These are phyloP conservation scores for Arachnopeziza araneosa DNA, from an alignment of 2,329 filamentous ascomycete genomes.

Conservation along the genomic window DNA sequence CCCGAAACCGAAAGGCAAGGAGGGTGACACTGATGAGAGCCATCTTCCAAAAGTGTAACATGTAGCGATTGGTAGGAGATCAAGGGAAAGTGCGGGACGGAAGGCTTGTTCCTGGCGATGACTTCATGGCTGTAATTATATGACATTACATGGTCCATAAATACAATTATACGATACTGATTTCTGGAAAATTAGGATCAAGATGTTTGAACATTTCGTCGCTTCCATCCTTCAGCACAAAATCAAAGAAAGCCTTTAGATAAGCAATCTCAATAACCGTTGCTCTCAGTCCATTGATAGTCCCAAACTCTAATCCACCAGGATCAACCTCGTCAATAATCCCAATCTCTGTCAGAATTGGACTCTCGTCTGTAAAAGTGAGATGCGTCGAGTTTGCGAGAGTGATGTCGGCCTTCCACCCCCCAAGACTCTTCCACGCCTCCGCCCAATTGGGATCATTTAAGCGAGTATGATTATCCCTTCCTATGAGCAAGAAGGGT, in stretches of 20 bases:
- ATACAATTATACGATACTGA: background rate
- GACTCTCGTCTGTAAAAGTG: slow-evolving; percentile 25
- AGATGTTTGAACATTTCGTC: slow-evolving; percentile 2
- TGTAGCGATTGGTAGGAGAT: too few species aligned
- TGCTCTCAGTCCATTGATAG: background rate
- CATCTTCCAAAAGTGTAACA: too few species aligned
- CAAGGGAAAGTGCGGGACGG: too few species aligned
- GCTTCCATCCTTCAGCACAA: slow-evolving; percentile 10
- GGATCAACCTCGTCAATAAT: background rate
- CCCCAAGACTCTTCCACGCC: slow-evolving; percentile 19
- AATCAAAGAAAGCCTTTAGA: slow-evolving; percentile 25
- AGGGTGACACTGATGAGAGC: too few species aligned
- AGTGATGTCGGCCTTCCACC: slow-evolving; percentile 29
- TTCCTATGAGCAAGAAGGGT: slow-evolving; percentile 29
- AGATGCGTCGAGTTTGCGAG: slow-evolving; percentile 24
- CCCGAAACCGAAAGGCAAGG: too few species aligned
- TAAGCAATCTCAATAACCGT: slow-evolving; percentile 10
- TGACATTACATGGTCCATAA: background rate
- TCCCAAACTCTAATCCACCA: background rate
- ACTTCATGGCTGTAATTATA: too few species aligned
- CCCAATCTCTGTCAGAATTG: slow-evolving; percentile 23
- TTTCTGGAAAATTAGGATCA: slow-evolving; percentile 15
- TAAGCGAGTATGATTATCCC: slow-evolving; percentile 23
- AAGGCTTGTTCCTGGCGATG: too few species aligned
- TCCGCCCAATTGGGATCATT: slow-evolving; percentile 20